Evolutionary conservation across 2,329 filamentous ascomycete genomes (phyloP), one percentile per base, ranked within the genome.

Genomic region (Sclerotinia minor): DNA sequence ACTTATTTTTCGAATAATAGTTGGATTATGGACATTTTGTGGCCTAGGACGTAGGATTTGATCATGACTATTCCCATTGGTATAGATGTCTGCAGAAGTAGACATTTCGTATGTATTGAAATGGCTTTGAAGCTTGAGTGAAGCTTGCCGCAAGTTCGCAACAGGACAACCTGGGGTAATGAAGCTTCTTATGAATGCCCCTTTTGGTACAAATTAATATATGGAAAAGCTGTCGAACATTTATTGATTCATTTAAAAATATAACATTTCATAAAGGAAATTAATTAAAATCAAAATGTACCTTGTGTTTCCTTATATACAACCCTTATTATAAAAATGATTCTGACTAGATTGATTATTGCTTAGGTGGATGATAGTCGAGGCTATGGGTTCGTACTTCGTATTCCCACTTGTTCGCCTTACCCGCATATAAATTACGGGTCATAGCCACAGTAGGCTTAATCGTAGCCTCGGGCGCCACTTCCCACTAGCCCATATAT

Each of bases 21-120:
- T 70, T 57, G 72, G 72, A 58, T 77, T 75, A 13, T 65, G 59
- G 7, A 73, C 69, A 49, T 75, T 75, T 21, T 73, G 57, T 45
- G 74, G 71, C 63, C 76, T 71, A 59, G 74, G 73, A 55, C 76
- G 74, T 24, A 77, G 71, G n/a, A 76, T 75, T 69, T 76, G 69
- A 41, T 76, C 73, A 72, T 77, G 73, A 52, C 70, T 52, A 68
- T 75, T 70, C 5, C 69, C 73, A 58, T 75, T 75, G 8, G 68
- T 47, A 29, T 71, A 68, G 5, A 74, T 49, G 45, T 76, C 73
- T 64, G 74, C 60, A 41, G 74, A 74, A 19, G 75, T 73, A 57
- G 76, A 76, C 75, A 76, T 77, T 11, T 53, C 71, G 68, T 64
- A 21, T 41, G 59, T 35, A n/a, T 32, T 54, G n/a, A 21, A 63